These are phyloP conservation scores for Talaromyces funiculosus DNA, from an alignment of 2,329 filamentous ascomycete species.

Conservation along the genomic window DNA sequence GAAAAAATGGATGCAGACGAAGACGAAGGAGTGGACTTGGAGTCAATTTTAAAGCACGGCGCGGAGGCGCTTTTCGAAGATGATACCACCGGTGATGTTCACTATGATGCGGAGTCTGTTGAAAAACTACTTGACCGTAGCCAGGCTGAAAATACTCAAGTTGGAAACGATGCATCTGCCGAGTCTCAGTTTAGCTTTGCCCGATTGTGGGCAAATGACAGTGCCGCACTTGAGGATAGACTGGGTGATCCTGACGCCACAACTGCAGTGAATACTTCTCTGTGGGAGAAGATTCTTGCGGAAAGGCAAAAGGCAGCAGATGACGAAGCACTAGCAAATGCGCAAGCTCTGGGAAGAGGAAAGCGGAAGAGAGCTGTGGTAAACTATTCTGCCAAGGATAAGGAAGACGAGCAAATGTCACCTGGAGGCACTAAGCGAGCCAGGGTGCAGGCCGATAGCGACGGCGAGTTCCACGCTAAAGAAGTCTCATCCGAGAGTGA, in stretches of 20 bases:
- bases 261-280: slow-evolving; percentile 56
- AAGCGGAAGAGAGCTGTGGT: slow-evolving; percentile 63
- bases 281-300: slow-evolving; percentile 87
- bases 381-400: slow-evolving; percentile 20
- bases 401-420: slow-evolving; percentile 14
- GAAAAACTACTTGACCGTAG: slow-evolving; percentile 86
- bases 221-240: slow-evolving; percentile 59
- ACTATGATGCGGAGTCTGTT: slow-evolving; percentile 75
- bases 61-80: slow-evolving; percentile 82
- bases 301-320: slow-evolving; percentile 73
- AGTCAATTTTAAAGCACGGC: slow-evolving; percentile 81
- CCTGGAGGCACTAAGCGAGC: slow-evolving; percentile 21
- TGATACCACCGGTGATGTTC: slow-evolving; percentile 62
- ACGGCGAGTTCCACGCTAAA: slow-evolving; percentile 28
- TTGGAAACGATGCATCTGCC: slow-evolving; percentile 58
- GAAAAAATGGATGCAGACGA: slow-evolving; percentile 86
- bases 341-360: slow-evolving; percentile 77
- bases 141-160: slow-evolving; percentile 66
- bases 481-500: slow-evolving; percentile 21
- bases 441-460: slow-evolving; percentile 20
- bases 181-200: slow-evolving; percentile 86
- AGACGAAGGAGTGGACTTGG: slow-evolving; percentile 70
- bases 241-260: slow-evolving; percentile 51
- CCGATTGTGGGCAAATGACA: slow-evolving; percentile 84
- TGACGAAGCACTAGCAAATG: slow-evolving; percentile 62